Base-by-base conservation (phyloP, 148 eudicot species). In the Amaranthus cruentus region DNA sequence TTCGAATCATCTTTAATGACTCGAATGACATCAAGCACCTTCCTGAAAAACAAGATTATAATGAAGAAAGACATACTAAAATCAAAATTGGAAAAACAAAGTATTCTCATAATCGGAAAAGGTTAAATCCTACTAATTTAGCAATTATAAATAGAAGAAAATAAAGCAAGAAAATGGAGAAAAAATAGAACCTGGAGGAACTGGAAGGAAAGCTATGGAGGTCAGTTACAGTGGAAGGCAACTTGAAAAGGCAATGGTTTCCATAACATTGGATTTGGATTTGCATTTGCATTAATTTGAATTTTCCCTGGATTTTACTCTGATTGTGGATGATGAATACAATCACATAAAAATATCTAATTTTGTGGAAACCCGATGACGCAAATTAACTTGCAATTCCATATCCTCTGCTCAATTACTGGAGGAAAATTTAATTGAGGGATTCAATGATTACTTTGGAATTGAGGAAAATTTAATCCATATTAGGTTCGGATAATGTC, bases 1-100 rank as follows among this genome's bases (percentile, higher is more conserved):
- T 89, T 73, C 44, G 84, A 77, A 12, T 84, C 84, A 57, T 72
- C 85, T 68, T 70, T 82, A 72, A 69, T 71, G 52, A 78, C 75
- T 79, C 69, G 83, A 67, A 83, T 50, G 55, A 75, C 47, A 54
- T 83, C 82, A 61, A 68, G 61, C 75, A 70, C 81, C 86, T 75
- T 81, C 85, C 93, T 93, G 79, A 55, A 81, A 82, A 2, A 74
- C 21, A 55, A 74, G 44, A 10, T 10, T 21, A 21, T 15, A 21
- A 75, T 42, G 38, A 28, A 28, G 38, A 13, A 48, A 66, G 42
- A 15, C 55, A 66, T 48, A 2, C 48, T 1, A 5, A 8, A 8
- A 4, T 64, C 51, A 64, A 6, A 64, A 64, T 0, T 46, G 9
- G 5, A 9, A 46, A 3, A 47, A 47, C 14, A 56, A 71, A 13